Conservation (phyloP, 2,329 filamentous ascomycete genomes). For the Epichloe baconii region DNA sequence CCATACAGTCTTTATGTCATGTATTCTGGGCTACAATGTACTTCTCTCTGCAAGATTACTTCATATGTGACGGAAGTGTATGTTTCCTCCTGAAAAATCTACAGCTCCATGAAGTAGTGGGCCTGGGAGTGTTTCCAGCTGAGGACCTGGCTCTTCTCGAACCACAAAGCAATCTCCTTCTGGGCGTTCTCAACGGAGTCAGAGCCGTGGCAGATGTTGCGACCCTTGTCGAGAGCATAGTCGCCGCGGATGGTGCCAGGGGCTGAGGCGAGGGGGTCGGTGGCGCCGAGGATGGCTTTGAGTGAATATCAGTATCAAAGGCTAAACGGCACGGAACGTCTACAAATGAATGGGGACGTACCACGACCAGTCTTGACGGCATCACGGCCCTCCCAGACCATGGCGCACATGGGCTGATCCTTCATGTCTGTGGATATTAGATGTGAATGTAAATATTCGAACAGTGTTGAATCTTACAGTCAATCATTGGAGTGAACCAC, state of each 20-base stretch:
- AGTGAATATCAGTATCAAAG: slow-evolving; percentile 6
- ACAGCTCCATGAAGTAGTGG: slow-evolving; percentile 98
- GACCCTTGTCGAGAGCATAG: slow-evolving; percentile 68
- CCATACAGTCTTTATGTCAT: slow-evolving; percentile 3
- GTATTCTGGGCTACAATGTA: not conserved
- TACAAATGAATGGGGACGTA: slow-evolving; percentile 30
- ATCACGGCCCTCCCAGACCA: slow-evolving; percentile 99
- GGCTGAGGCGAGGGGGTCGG: slow-evolving; percentile 89
- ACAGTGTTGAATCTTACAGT: slow-evolving; percentile 51
- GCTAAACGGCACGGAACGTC: not conserved
- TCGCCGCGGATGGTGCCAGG: slow-evolving; percentile 98
- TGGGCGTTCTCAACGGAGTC: slow-evolving; percentile 97
- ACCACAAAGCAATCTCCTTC: slow-evolving; percentile 99
- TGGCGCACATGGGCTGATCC: slow-evolving; percentile 70
- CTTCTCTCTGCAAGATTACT: not conserved
- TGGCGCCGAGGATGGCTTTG: slow-evolving; percentile 83
- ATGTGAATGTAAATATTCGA: not conserved
- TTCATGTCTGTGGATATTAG: slow-evolving; percentile 3
- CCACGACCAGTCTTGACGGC: slow-evolving; percentile 96
- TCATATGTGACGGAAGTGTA: not conserved
- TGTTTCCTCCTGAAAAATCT: slow-evolving; percentile 11
- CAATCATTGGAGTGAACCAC: slow-evolving; percentile 90
- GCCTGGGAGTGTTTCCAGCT: slow-evolving; percentile 73
- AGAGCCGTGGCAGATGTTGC: slow-evolving; percentile 99
- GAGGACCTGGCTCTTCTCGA: slow-evolving; percentile 76